Base-by-base conservation (phyloP, 2,329 filamentous ascomycete species). In the Diaporthe nobilis region DNA sequence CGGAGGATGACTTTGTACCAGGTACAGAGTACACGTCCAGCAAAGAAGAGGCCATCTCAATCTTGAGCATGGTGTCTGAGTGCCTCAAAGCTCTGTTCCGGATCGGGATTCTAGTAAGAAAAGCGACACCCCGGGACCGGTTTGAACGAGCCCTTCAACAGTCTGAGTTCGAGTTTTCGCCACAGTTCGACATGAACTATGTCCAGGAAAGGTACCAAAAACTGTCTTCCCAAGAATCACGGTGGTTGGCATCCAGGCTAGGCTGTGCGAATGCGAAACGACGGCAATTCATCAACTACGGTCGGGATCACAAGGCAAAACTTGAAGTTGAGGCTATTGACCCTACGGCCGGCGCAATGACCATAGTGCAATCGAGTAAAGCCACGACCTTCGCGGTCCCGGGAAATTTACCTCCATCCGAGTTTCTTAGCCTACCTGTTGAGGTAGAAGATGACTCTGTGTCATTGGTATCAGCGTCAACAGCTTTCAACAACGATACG, bases 51-150 rank as follows among this genome's bases (percentile, higher is more conserved):
- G 60, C 39, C 3, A 28, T 28, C 6, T 31, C 2, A 4, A 65
- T 65, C 17, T 12, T 65, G 15, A 12, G 25, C 17, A 65, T 65
- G 60, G 39, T 47, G 0, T 65, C 39, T 22, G 13, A 65, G 17
- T 65, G 60, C 9, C 39, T 65, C 25, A 47, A 22, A 3, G 60
- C 60, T 47, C 17, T 65, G 15, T 65, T 65, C 13, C 60, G 60
- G 0, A 65, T 65, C 20, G 60, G 60, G 0, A 47, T 47, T 20
- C n/a, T 65, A 2, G 60, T 65, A 3, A 65, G 60, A 65, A 65
- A 31, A 44, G n/a, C 60, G 28, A 65, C 60, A 13, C 39, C 60
- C 1, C 42, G 60, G 34, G 60, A 65, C 42, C 39, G 60, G 1
- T 65, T 65, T 31, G 39, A 65, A 4, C 42, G 39, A 22, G 60